Conservation (phyloP, 2,329 filamentous ascomycete species). For the Byssoonygena ceratinophila region DNA sequence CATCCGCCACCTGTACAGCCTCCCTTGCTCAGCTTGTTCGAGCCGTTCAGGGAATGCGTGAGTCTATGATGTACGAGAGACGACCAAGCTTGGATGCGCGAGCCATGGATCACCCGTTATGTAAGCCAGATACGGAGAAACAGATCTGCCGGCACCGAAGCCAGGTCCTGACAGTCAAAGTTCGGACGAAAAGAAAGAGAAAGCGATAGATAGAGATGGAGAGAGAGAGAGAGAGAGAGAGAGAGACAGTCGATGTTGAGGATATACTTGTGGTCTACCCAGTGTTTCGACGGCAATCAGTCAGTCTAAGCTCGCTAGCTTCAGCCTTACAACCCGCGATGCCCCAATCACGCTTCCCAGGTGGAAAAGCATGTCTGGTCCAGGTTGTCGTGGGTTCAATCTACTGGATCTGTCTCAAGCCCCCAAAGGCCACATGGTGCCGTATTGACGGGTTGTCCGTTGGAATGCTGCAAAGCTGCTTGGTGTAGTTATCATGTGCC, state of each 20-base stretch:
- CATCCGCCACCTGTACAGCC: slow-evolving; percentile 2
- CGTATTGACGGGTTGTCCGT: neutral
- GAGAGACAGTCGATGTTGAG: no score
- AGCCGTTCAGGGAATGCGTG: no score
- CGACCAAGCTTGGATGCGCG: neutral
- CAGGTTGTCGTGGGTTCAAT: slow-evolving; percentile 2
- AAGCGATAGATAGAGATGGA: neutral
- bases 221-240: neutral
- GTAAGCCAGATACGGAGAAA: neutral
- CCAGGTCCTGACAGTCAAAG: no score
- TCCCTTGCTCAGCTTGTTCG: neutral
- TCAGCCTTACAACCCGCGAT: slow-evolving; percentile 3
- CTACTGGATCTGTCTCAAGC: slow-evolving; percentile 7
- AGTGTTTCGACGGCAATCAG: neutral
- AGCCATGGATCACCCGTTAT: neutral
- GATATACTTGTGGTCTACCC: no score
- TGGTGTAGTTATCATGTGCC: neutral
- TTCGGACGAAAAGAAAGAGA: neutral
- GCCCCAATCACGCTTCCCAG: slow-evolving; percentile 1
- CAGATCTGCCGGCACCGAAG: neutral
- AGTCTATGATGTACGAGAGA: neutral
- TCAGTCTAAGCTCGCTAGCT: neutral
- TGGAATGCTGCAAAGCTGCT: neutral
- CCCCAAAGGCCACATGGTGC: neutral
- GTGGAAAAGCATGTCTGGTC: neutral